These are phyloP conservation scores for Debaryomyces hansenii DNA, from an alignment of 805 yeast species.

Conservation along the genomic window DNA sequence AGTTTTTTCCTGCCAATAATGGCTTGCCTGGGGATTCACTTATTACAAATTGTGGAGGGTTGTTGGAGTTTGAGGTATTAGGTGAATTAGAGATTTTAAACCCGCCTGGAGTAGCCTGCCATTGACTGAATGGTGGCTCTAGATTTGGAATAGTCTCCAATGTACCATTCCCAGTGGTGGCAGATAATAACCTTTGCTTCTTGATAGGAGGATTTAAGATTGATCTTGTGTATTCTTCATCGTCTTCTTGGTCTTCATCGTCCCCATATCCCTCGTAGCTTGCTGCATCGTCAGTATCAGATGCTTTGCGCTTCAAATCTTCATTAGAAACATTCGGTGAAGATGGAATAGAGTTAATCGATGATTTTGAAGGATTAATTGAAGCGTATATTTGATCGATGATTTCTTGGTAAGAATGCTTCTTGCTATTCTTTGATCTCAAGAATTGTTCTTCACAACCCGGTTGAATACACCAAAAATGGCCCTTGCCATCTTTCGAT, in stretches of 20 bases:
- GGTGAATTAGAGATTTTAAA: constrained; percentile 4
- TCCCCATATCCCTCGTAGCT: constrained; percentile 7
- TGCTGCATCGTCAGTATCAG: constrained; percentile 11
- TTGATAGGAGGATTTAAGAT: constrained; percentile 14
- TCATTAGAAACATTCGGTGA: constrained; percentile 24
- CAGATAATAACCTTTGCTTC: constrained; percentile 8
- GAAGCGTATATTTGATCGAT: constrained; percentile 37
- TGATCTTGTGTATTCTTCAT: constrained; percentile 12
- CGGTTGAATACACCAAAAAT: constrained; percentile 88
- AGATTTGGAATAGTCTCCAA: constrained; percentile 9
- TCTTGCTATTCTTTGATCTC: constrained; percentile 55
- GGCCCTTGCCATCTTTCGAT: constrained; percentile 88
- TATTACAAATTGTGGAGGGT: constrained; percentile 22
- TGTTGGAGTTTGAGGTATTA: constrained; percentile 5
- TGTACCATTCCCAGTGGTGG: not conserved
- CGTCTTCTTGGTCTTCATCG: constrained; percentile 16
- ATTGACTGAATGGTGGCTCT: constrained; percentile 11
- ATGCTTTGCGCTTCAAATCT: constrained; percentile 6
- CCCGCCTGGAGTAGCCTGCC: constrained; percentile 3
- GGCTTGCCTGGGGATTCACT: constrained; percentile 42
- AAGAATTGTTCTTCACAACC: constrained; percentile 82
- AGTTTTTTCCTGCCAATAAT: constrained; percentile 38
- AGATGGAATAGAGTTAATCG: constrained; percentile 29
- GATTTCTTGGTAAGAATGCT: constrained; percentile 41
- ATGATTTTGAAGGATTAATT: constrained; percentile 7